phyloP scores from a whole-genome alignment of 176 grass and related monocot species.

The Alloteropsis semialata region DNA sequence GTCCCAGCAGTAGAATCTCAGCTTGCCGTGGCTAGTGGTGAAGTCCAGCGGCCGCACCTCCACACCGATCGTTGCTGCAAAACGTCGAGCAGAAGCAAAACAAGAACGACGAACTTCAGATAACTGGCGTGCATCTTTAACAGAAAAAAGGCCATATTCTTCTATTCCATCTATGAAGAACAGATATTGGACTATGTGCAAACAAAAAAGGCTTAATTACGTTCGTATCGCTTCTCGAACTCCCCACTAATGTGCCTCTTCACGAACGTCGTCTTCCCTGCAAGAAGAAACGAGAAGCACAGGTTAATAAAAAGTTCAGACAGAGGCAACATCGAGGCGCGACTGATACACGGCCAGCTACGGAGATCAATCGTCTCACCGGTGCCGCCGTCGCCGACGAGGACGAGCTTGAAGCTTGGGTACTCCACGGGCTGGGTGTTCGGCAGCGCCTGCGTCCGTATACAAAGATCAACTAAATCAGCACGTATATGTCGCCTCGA shows the following conservation, averaged over 20 bases:
- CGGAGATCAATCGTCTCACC: conserved; percentile 22
- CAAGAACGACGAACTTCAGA: neutral
- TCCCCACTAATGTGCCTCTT: conserved; percentile 83
- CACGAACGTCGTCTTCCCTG: conserved; percentile 81
- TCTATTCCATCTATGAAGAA: neutral
- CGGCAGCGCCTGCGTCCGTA: conserved; percentile 24
- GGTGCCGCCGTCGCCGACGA: conserved; percentile 77
- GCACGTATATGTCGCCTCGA: neutral
- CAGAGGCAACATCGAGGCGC: neutral
- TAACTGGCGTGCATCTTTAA: no score
- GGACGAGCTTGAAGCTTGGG: conserved; percentile 70
- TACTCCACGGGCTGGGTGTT: conserved; percentile 27
- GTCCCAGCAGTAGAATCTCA: conserved; percentile 73
- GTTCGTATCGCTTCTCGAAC: conserved; percentile 75
- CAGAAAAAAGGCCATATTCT: neutral
- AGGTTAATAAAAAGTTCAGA: neutral
- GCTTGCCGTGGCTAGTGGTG: conserved; percentile 50
- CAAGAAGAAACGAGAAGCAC: neutral
- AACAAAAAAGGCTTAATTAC: conserved; percentile 28
- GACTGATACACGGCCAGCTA: neutral
- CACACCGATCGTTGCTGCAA: conserved; percentile 75
- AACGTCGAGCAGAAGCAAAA: neutral
- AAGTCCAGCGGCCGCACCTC: conserved; percentile 73
- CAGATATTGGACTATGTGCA: neutral
- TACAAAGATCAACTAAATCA: neutral